Percentiles rank a stretch among this genome's conserved stretches.
Conservation (phyloP, 2,329 filamentous ascomycete species). For the Aspergillus sp. region DNA sequence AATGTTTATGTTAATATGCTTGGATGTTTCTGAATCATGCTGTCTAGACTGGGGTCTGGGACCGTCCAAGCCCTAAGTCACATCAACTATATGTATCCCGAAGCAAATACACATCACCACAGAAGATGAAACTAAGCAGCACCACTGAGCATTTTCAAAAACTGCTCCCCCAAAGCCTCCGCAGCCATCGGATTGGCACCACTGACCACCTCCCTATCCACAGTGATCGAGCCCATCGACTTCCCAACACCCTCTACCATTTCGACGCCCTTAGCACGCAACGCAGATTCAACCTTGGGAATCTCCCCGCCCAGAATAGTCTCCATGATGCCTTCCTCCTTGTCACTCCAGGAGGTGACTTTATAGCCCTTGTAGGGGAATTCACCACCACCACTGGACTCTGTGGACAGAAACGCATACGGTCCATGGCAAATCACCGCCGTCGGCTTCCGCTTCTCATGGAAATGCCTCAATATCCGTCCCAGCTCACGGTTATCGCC, state of each 20-base stretch:
- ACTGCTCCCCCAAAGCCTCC: conserved; percentile 23
- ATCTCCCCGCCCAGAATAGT: conserved; percentile 37
- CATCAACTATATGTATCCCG: too few species aligned
- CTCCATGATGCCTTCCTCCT: conserved; percentile 42
- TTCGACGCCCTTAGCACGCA: conserved; percentile 35
- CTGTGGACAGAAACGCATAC: conserved; percentile 39
- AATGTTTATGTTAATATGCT: too few species aligned
- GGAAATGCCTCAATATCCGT: too few species aligned
- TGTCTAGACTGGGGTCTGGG: too few species aligned
- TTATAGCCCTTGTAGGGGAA: conserved; percentile 42
- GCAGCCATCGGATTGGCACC: conserved; percentile 29
- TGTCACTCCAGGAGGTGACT: conserved; percentile 40
- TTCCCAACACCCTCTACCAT: conserved; percentile 38
- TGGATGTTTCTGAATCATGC: too few species aligned
- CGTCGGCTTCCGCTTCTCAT: conserved; percentile 32
- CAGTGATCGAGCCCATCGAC: conserved; percentile 35
- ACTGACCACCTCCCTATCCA: conserved; percentile 35
- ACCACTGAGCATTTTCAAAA: conserved; percentile 22
- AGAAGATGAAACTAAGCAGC: too few species aligned
- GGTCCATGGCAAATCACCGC: conserved; percentile 42
- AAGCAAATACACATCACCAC: too few species aligned
- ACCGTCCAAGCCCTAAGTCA: too few species aligned
- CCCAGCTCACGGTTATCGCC: conserved; percentile 24
- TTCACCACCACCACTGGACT: conserved; percentile 23
- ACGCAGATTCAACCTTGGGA: conserved; percentile 33